A percentile compares a stretch with the other conserved stretches of the same genome.
Conservation (phyloP, 2,329 filamentous ascomycete species). For the Blastomyces parvus region DNA sequence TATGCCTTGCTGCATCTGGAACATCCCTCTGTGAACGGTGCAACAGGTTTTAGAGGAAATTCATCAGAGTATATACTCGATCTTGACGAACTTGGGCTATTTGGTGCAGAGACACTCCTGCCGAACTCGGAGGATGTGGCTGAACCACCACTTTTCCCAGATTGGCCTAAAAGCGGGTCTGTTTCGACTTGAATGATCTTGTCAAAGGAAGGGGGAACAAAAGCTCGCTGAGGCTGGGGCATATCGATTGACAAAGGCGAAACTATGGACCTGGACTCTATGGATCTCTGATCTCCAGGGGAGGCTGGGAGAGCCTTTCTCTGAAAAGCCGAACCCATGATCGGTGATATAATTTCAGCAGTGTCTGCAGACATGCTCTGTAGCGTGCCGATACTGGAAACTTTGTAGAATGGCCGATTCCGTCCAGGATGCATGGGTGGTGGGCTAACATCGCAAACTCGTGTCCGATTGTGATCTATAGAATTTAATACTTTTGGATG, state of each 20-base stretch:
- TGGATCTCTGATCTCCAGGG: slow-evolving; percentile 6
- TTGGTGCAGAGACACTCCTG: neutral
- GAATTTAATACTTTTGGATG: neutral
- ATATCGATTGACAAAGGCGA: slow-evolving; percentile 19
- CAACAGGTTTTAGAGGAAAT: neutral
- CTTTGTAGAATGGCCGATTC: neutral
- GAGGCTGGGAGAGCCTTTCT: neutral
- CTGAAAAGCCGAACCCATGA: neutral
- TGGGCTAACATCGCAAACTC: neutral
- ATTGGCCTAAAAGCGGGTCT: neutral
- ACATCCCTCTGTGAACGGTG: neutral
- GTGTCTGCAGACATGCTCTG: neutral
- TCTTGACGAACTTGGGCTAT: slow-evolving; percentile 5
- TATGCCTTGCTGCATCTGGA: slow-evolving; percentile 12
- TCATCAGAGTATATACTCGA: slow-evolving; percentile 7
- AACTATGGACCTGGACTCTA: slow-evolving; percentile 15
- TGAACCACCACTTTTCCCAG: slow-evolving; percentile 6
- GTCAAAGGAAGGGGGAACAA: slow-evolving; percentile 6
- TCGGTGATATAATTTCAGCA: slow-evolving; percentile 7
- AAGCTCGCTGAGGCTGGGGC: slow-evolving; percentile 17
- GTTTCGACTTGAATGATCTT: slow-evolving; percentile 4
- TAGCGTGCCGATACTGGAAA: neutral
- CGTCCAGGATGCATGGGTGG: slow-evolving; percentile 1
- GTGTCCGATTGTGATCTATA: neutral
- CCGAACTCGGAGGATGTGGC: slow-evolving; percentile 2